A percentile compares a stretch with the other conserved stretches of the same genome.
Evolutionary conservation across 768 basidiomycete species (phyloP).

Genomic region (Suillus sp.): DNA sequence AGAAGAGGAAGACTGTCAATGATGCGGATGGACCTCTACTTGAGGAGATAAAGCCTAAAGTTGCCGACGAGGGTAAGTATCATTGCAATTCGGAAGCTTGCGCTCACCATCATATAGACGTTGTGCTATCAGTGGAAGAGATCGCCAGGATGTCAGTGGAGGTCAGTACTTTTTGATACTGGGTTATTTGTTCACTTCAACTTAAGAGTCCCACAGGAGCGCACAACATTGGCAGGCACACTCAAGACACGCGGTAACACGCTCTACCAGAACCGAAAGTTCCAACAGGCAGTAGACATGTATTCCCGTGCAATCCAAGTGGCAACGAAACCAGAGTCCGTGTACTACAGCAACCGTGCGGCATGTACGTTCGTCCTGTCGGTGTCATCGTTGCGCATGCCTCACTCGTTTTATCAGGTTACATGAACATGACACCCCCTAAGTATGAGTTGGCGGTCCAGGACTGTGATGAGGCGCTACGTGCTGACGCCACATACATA

Average conservation of each 20-base stretch:
- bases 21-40: slow-evolving; percentile 74
- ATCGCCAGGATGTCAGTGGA: slow-evolving; percentile 59
- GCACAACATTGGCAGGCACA: slow-evolving; percentile 57
- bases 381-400: neutral
- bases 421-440: slow-evolving; percentile 88
- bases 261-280: slow-evolving; percentile 66
- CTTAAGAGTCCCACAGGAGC: slow-evolving; percentile 51
- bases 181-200: slow-evolving; percentile 4
- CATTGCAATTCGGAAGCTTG: neutral
- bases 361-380: slow-evolving; percentile 64
- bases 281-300: slow-evolving; percentile 56
- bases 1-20: slow-evolving; percentile 62
- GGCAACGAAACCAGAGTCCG: slow-evolving; percentile 80
- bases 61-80: slow-evolving; percentile 35
- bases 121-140: slow-evolving; percentile 52
- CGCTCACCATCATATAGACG: slow-evolving; percentile 33
- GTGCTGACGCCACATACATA: slow-evolving; percentile 81
- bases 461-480: slow-evolving; percentile 89
- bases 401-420: slow-evolving; percentile 45
- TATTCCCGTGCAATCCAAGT: slow-evolving; percentile 79
- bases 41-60: slow-evolving; percentile 66
- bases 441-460: slow-evolving; percentile 78
- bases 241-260: slow-evolving; percentile 75
- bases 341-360: slow-evolving; percentile 96
- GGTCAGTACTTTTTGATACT: slow-evolving; percentile 40